Percentiles rank a stretch among this genome's conserved stretches.
phyloP scores from a whole-genome alignment of 1,284 basidiomycete genomes.

The Ganoderma leucocontextum region DNA sequence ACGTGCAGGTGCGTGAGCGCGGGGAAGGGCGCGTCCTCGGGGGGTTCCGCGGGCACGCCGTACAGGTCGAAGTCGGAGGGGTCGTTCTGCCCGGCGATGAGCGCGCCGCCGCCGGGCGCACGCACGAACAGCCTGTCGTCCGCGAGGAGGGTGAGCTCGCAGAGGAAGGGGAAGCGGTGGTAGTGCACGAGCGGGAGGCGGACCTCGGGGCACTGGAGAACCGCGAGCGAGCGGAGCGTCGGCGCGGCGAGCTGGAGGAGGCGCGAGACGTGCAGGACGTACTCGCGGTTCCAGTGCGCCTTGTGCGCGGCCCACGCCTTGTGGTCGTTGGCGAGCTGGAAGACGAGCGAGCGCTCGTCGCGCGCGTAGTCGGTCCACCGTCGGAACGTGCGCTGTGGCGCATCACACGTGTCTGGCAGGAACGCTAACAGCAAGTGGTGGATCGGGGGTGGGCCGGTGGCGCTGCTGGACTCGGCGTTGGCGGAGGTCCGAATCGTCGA shows the following conservation, averaged over 20 bases:
- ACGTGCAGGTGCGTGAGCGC: constrained; percentile 27
- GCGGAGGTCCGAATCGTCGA: background rate
- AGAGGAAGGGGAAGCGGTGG: constrained; percentile 24
- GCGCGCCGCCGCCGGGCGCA: constrained; percentile 16
- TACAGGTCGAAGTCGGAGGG: constrained; percentile 30
- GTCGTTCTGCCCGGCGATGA: constrained; percentile 25
- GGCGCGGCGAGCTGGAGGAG: constrained; percentile 28
- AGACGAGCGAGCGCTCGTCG: constrained; percentile 24
- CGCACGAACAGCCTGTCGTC: constrained; percentile 31
- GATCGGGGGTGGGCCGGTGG: constrained; percentile 11
- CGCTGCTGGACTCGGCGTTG: background rate
- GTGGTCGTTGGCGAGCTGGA: constrained; percentile 29
- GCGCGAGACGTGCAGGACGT: constrained; percentile 28
- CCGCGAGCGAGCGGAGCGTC: constrained; percentile 27
- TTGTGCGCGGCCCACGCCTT: constrained; percentile 25
- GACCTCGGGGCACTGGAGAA: constrained; percentile 29
- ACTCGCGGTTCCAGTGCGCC: constrained; percentile 28
- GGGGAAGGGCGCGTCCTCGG: constrained; percentile 23
- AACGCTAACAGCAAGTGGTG: constrained; percentile 29
- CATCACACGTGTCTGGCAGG: constrained; percentile 28
- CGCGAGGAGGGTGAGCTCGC: constrained; percentile 32
- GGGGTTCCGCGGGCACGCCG: constrained; percentile 9
- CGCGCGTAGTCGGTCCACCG: constrained; percentile 31
- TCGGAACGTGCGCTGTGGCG: constrained; percentile 28
- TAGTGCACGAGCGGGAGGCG: constrained; percentile 29